Evolutionary conservation across 2,329 filamentous ascomycete genomes (phyloP).

Genomic region (Sporothrix variecibatus): DNA sequence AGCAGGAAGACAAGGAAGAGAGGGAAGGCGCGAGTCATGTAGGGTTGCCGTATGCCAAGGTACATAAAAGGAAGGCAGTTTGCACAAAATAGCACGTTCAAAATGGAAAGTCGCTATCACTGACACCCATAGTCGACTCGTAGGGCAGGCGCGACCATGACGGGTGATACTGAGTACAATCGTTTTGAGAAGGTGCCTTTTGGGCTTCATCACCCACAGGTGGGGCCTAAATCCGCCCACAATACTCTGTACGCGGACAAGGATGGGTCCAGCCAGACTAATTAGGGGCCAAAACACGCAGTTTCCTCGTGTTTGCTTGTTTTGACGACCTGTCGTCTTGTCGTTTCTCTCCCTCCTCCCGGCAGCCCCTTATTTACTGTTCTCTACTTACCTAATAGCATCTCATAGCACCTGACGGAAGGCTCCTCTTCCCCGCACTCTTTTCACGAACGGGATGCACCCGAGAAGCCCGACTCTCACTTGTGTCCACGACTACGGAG

Average conservation of each 20-base stretch:
- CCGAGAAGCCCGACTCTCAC: neutral
- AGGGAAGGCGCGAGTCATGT: conserved; percentile 5
- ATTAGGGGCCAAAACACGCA: neutral
- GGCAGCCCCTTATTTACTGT: neutral
- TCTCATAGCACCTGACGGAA: neutral
- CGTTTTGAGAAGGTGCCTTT: conserved; percentile 1
- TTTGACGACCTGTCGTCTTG: neutral
- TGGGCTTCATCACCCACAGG: neutral
- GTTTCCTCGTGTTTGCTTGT: conserved; percentile 2
- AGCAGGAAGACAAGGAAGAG: too few relatives aligned
- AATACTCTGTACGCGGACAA: neutral
- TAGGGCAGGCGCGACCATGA: neutral
- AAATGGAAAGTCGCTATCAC: neutral
- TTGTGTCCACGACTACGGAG: neutral
- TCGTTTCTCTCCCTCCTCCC: neutral
- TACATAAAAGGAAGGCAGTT: conserved; percentile 1
- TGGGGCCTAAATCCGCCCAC: neutral
- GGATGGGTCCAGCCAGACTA: neutral
- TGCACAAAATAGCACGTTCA: too few relatives aligned
- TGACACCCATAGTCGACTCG: neutral
- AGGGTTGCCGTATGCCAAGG: neutral
- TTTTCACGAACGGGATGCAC: neutral
- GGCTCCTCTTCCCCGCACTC: conserved; percentile 13
- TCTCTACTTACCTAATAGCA: neutral
- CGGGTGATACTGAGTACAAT: neutral